Evolutionary conservation across 805 yeast species (phyloP), one percentile per base, ranked within the genome.

Genomic region (Starmerella lactis-condensi): DNA sequence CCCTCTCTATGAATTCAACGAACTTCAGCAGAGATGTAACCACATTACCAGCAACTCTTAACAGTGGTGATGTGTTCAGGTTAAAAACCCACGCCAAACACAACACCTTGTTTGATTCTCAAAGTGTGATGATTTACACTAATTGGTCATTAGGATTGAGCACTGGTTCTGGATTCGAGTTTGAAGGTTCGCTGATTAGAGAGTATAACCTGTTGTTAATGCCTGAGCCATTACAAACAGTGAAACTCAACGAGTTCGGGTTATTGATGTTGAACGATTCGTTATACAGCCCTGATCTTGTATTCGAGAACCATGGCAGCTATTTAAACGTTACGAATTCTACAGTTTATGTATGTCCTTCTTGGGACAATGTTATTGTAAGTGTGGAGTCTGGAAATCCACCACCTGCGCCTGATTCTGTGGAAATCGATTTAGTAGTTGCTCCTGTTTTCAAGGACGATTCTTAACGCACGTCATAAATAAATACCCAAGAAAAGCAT

Each of bases 1-100:
- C n/a, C n/a, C n/a, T n/a, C n/a, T n/a, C n/a, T n/a, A n/a, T n/a
- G n/a, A n/a, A n/a, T n/a, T n/a, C n/a, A n/a, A n/a, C n/a, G n/a
- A n/a, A n/a, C n/a, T n/a, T n/a, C n/a, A n/a, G n/a, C n/a, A n/a
- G n/a, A n/a, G n/a, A n/a, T n/a, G n/a, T n/a, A n/a, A n/a, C n/a
- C n/a, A n/a, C n/a, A n/a, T n/a, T n/a, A n/a, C n/a, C n/a, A n/a
- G n/a, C n/a, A n/a, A n/a, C n/a, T n/a, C n/a, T n/a, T n/a, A n/a
- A n/a, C n/a, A n/a, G n/a, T n/a, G n/a, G 50, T 11, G 47, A 45
- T 10, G 49, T 45, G 3, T 46, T 46, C 31, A 46, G 47, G 2
- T 31, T 46, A n/a, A n/a, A n/a, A n/a, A n/a, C n/a, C n/a, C n/a
- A n/a, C n/a, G n/a, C n/a, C n/a, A n/a, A n/a, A n/a, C n/a, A n/a